A percentile compares a stretch with the other conserved stretches of the same genome.
Evolutionary conservation across 140 eudicot species (phyloP).

Genomic region (Flaveria floridana): DNA sequence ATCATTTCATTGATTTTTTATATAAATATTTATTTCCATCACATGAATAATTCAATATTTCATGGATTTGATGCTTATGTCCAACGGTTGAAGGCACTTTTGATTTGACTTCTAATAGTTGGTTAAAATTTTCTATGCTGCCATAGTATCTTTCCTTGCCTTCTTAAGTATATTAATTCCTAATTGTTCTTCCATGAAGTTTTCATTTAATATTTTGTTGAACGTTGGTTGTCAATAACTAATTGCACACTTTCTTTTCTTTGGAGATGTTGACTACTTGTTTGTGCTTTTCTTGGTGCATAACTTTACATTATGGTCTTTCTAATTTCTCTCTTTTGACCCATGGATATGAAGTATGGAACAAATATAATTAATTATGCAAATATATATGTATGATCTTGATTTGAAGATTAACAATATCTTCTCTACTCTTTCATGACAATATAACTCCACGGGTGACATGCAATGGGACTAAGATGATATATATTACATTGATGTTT

Average conservation of each 20-base stretch:
- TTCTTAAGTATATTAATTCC: background rate
- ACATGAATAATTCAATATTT: constrained; percentile 18
- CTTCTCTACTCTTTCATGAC: constrained; percentile 23
- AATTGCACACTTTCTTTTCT: background rate
- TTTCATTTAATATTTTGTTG: background rate
- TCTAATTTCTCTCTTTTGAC: constrained; percentile 6
- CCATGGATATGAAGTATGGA: background rate
- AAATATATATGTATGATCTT: background rate
- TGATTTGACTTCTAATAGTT: constrained; percentile 6
- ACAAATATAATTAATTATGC: background rate
- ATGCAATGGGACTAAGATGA: too few species aligned
- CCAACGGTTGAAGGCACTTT: constrained; percentile 20
- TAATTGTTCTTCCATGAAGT: background rate
- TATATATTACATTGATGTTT: background rate
- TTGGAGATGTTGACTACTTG: background rate
- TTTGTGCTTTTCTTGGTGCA: constrained; percentile 6
- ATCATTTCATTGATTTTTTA: background rate
- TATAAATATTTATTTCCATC: background rate
- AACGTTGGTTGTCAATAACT: too few species aligned
- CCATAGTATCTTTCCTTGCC: constrained; percentile 20
- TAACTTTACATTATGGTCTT: constrained; percentile 10
- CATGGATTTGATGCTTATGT: constrained; percentile 20
- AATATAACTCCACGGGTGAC: constrained; percentile 17
- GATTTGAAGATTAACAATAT: background rate
- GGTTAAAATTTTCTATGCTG: constrained; percentile 6